phyloP scores from a whole-genome alignment of 2,329 filamentous ascomycete genomes.

The Neofusicoccum umdonicola region DNA sequence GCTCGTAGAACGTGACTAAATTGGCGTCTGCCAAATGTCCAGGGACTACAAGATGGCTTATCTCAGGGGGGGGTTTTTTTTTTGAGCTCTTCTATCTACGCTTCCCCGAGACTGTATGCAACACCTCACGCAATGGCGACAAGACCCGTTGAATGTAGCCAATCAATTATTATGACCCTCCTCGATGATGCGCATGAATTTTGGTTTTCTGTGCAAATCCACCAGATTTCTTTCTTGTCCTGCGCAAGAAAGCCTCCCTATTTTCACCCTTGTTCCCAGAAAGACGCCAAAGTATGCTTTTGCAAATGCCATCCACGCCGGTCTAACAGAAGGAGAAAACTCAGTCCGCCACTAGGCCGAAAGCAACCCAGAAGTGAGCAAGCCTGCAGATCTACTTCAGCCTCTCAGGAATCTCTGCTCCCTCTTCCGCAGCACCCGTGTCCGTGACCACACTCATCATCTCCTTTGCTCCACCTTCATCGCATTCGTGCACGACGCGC shows the following conservation, averaged over 20 bases:
- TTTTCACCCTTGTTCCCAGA: not conserved
- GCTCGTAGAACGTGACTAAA: too few relatives aligned
- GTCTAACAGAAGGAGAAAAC: not conserved
- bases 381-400: not conserved
- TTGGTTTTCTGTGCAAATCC: not conserved
- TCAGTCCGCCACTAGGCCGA: not conserved
- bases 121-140: too few relatives aligned
- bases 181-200: not conserved
- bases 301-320: slow-evolving; percentile 2
- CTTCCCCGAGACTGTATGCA: too few relatives aligned
- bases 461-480: slow-evolving; percentile 36
- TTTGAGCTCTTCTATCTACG: too few relatives aligned
- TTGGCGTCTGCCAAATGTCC: too few relatives aligned
- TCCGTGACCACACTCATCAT: slow-evolving; percentile 25
- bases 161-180: not conserved
- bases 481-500: slow-evolving; percentile 55
- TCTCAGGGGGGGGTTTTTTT: too few relatives aligned
- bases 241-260: not conserved
- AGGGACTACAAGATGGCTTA: too few relatives aligned
- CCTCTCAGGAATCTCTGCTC: slow-evolving; percentile 6
- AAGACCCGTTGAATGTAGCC: not conserved
- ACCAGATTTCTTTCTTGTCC: not conserved
- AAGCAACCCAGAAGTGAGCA: not conserved
- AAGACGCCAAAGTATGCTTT: slow-evolving; percentile 13
- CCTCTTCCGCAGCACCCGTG: slow-evolving; percentile 18